These are phyloP conservation scores for Kwoniella sp. DNA, from an alignment of 768 basidiomycete species.

Conservation along the genomic window DNA sequence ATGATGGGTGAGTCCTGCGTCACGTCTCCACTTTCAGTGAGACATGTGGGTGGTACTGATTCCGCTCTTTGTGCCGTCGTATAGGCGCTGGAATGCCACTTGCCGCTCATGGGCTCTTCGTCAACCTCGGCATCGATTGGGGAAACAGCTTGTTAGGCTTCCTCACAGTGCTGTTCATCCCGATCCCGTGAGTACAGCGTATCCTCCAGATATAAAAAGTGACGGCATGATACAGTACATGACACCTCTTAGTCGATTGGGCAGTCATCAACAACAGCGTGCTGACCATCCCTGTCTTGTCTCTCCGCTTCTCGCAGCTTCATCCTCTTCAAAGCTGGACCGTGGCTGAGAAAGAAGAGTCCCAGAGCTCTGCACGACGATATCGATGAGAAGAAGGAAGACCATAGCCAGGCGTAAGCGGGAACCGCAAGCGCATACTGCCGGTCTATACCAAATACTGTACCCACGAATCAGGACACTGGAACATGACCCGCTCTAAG, in stretches of 20 bases:
- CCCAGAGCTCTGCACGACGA: conserved; percentile 37
- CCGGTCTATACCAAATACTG: conserved; percentile 1
- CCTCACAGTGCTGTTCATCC: conserved; percentile 52
- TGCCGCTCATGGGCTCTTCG: conserved; percentile 49
- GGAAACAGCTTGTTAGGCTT: conserved; percentile 53
- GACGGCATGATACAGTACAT: background rate
- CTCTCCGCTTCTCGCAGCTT: conserved; percentile 19
- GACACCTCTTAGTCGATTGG: no score
- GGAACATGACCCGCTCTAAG: background rate
- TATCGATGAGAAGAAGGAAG: conserved; percentile 15
- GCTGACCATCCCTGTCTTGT: background rate
- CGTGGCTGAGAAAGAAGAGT: conserved; percentile 27
- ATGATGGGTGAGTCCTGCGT: conserved; percentile 36
- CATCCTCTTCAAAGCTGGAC: conserved; percentile 29
- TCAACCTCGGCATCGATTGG: conserved; percentile 50
- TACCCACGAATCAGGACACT: background rate
- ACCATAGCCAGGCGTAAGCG: conserved; percentile 2
- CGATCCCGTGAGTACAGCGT: conserved; percentile 51
- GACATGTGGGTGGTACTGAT: no score
- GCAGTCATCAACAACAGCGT: no score
- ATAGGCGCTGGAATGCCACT: conserved; percentile 46
- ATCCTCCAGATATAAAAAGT: no score
- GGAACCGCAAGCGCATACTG: background rate
- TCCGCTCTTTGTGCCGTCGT: background rate
- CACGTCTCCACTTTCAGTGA: no score